A percentile compares a stretch with the other conserved stretches of the same genome.
Evolutionary conservation across 176 grass and related monocot species (phyloP).

Genomic region (Oryza meridionalis): DNA sequence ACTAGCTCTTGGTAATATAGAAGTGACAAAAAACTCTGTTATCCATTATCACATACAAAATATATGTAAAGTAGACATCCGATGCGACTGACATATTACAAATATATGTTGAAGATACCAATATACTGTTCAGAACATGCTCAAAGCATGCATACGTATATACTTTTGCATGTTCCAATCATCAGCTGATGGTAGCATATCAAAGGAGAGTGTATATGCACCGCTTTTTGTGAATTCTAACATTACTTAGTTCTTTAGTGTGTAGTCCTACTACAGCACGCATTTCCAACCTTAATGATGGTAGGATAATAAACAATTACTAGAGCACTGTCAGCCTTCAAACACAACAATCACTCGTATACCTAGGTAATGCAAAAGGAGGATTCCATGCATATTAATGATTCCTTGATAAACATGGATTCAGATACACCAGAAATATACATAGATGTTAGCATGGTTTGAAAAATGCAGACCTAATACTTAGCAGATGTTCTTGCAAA

Average conservation of each 20-base stretch:
- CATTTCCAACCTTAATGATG: slow-evolving; percentile 5
- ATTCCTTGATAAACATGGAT: slow-evolving; percentile 13
- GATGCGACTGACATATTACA: no score
- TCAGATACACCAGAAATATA: slow-evolving; percentile 30
- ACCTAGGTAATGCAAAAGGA: neutral
- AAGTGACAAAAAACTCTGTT: neutral
- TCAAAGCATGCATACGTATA: neutral
- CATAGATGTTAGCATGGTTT: neutral
- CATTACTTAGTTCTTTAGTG: neutral
- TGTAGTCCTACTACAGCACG: neutral
- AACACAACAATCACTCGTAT: neutral
- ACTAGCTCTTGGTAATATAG: slow-evolving; percentile 21
- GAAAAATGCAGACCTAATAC: slow-evolving; percentile 22
- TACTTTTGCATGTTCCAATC: slow-evolving; percentile 14
- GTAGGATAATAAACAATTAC: neutral
- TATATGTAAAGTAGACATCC: slow-evolving; percentile 8
- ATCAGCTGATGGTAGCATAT: neutral
- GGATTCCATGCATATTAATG: slow-evolving; percentile 2
- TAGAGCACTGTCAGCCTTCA: neutral
- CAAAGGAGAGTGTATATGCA: neutral
- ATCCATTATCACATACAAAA: neutral
- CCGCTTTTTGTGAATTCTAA: neutral
- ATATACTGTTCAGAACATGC: slow-evolving; percentile 24
- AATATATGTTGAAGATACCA: slow-evolving; percentile 1
- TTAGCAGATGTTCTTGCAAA: neutral